Conservation (phyloP, 805 yeast species). For the Cyberlindnera americana region DNA sequence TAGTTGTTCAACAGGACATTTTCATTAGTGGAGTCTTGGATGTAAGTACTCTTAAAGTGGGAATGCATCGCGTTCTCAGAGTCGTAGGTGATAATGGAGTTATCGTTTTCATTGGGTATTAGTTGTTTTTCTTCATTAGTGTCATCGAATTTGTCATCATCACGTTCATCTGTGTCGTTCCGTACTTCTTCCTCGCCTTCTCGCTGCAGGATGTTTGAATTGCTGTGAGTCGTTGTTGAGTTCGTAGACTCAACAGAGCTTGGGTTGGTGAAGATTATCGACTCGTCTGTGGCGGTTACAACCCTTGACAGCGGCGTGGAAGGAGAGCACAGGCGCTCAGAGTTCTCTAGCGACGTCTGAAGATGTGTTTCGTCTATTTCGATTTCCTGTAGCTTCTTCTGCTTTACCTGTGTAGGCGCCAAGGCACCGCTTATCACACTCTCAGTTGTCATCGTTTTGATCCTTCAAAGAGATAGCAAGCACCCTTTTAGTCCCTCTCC, state of each 20-base stretch:
- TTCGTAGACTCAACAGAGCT: slow-evolving; percentile 25
- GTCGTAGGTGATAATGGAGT: not conserved
- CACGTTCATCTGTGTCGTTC: too few species aligned
- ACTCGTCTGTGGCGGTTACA: slow-evolving; percentile 24
- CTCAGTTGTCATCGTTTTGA: too few species aligned
- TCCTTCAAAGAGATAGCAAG: too few species aligned
- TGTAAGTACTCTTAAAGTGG: slow-evolving; percentile 30
- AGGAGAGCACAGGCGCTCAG: slow-evolving; percentile 4
- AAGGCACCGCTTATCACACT: too few species aligned
- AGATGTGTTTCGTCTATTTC: not conserved
- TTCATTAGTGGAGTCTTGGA: slow-evolving; percentile 33
- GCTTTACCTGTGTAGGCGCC: not conserved
- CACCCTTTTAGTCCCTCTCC: too few species aligned
- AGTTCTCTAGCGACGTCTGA: not conserved
- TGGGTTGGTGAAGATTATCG: slow-evolving; percentile 27
- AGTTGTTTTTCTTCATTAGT: slow-evolving; percentile 6
- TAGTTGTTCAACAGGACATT: slow-evolving; percentile 32
- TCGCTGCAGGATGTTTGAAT: slow-evolving; percentile 1
- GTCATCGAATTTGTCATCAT: slow-evolving; percentile 5
- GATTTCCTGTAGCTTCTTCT: not conserved
- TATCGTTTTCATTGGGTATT: not conserved
- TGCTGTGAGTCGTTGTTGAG: slow-evolving; percentile 20
- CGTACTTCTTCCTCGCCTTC: slow-evolving; percentile 1
- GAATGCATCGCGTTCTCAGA: not conserved
- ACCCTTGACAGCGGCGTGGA: slow-evolving; percentile 25